Conservation (phyloP, 305 asterid genomes). For the Fraxinus albicans region DNA sequence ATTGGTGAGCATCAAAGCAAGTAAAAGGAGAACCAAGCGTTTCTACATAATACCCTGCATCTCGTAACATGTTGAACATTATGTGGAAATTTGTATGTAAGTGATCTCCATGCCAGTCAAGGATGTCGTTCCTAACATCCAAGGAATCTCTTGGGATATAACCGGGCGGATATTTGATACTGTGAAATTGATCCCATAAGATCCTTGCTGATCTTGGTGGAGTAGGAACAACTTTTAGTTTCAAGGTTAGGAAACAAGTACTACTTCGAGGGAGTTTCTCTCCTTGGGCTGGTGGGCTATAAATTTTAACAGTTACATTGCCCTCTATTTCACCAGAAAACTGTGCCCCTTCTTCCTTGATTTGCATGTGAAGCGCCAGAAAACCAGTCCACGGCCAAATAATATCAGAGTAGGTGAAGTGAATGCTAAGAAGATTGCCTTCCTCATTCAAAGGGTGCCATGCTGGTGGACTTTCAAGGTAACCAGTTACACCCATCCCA, state of each 20-base stretch:
- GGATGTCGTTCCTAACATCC: slow-evolving; percentile 94
- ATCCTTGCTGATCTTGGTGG: slow-evolving; percentile 79
- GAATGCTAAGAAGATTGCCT: slow-evolving; percentile 88
- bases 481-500: slow-evolving; percentile 93
- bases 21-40: slow-evolving; percentile 97
- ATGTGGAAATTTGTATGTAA: slow-evolving; percentile 94
- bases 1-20: slow-evolving; percentile 90
- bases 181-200: slow-evolving; percentile 98
- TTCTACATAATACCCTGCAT: slow-evolving; percentile 90
- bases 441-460: slow-evolving; percentile 86
- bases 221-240: slow-evolving; percentile 78
- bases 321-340: slow-evolving; percentile 95
- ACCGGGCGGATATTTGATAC: slow-evolving; percentile 96
- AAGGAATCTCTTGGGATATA: slow-evolving; percentile 94
- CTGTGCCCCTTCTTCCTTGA: slow-evolving; percentile 85
- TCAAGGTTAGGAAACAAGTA: slow-evolving; percentile 71
- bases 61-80: slow-evolving; percentile 91
- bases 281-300: slow-evolving; percentile 78
- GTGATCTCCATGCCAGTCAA: slow-evolving; percentile 99
- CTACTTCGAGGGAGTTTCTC: slow-evolving; percentile 60
- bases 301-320: slow-evolving; percentile 65
- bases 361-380: slow-evolving; percentile 92
- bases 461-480: slow-evolving; percentile 74
- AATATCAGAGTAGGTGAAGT: slow-evolving; percentile 81
- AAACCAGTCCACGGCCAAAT: slow-evolving; percentile 99